These are phyloP conservation scores for Coemansia sp. DNA, from an alignment of 371 early-diverging fungal species.

Conservation along the genomic window DNA sequence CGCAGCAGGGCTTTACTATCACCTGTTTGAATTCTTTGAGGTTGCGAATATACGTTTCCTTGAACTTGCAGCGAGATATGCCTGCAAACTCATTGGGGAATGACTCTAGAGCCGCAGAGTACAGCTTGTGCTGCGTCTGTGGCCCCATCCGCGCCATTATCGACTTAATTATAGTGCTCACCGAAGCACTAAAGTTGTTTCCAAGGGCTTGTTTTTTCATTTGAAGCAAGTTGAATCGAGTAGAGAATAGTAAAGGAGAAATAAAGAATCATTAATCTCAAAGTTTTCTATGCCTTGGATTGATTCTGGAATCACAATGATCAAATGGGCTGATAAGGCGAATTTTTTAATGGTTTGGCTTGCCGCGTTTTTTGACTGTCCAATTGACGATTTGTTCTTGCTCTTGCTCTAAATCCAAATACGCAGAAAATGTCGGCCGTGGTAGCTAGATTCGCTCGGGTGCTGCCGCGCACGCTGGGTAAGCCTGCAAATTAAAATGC, in stretches of 20 bases:
- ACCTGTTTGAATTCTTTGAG: slow-evolving; percentile 48
- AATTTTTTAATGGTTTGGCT: background rate
- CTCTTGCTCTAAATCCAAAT: background rate
- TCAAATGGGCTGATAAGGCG: slow-evolving; percentile 4
- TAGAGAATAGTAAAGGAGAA: too few species aligned
- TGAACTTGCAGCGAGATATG: slow-evolving; percentile 37
- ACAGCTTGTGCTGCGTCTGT: slow-evolving; percentile 46
- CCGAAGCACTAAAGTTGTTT: slow-evolving; percentile 35
- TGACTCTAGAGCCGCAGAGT: background rate
- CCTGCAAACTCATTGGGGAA: slow-evolving; percentile 40
- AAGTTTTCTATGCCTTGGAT: too few species aligned
- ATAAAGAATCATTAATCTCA: too few species aligned
- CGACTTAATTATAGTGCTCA: slow-evolving; percentile 47
- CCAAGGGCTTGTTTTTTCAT: background rate
- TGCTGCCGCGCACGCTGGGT: slow-evolving; percentile 3
- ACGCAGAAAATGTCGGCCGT: slow-evolving; percentile 4
- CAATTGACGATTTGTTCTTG: slow-evolving; percentile 1
- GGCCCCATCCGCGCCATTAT: slow-evolving; percentile 43
- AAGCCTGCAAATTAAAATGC: background rate
- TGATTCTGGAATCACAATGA: background rate
- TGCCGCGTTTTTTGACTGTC: slow-evolving; percentile 2
- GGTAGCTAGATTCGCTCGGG: background rate
- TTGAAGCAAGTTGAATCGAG: too few species aligned
- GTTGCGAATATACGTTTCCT: slow-evolving; percentile 45
- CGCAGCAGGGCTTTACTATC: slow-evolving; percentile 18